These are phyloP conservation scores for Prunus mongolica DNA, from an alignment of 306 rosid genomes.

Conservation along the genomic window DNA sequence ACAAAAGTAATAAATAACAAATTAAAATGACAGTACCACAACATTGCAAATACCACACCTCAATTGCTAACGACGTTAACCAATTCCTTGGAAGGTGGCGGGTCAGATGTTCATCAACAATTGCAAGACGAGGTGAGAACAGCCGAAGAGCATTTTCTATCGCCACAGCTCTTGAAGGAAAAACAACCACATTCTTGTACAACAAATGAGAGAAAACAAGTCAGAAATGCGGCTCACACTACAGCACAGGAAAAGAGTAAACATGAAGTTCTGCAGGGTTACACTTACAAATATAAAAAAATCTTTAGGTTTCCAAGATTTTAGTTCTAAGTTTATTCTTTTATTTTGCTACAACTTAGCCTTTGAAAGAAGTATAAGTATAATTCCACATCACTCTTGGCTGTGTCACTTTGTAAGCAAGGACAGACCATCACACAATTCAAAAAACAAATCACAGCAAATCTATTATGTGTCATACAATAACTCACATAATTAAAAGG, in stretches of 20 bases:
- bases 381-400: neutral
- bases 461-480: neutral
- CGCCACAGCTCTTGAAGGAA: conserved; percentile 90
- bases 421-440: neutral
- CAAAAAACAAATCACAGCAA: neutral
- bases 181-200: conserved; percentile 80
- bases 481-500: neutral
- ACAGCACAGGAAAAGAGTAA: neutral
- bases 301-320: neutral
- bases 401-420: neutral
- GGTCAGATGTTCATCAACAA: conserved; percentile 94
- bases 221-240: conserved; percentile 24
- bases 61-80: conserved; percentile 69
- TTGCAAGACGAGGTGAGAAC: conserved; percentile 88
- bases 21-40: neutral
- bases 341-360: neutral
- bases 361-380: neutral
- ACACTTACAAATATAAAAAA: neutral
- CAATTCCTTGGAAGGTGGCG: conserved; percentile 79
- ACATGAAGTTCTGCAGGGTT: neutral
- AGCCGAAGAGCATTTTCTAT: conserved; percentile 91
- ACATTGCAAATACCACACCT: conserved; percentile 43
- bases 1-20: neutral
- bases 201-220: conserved; percentile 31
- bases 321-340: neutral